Conservation (phyloP, 441 rosid species). For the Euphorbia celastroides region DNA sequence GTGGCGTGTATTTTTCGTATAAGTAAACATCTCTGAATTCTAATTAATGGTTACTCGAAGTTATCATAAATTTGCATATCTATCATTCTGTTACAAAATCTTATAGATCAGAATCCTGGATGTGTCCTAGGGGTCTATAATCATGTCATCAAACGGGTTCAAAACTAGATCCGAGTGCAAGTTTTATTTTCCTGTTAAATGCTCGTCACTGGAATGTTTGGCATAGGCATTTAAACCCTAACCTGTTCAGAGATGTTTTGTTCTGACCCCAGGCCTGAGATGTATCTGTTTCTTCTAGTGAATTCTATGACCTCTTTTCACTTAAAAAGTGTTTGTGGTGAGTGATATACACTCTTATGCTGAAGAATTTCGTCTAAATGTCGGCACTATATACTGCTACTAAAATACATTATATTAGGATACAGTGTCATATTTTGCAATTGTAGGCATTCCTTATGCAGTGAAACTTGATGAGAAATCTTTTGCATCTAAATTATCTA, state of each 20-base stretch:
- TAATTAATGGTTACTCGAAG: neutral
- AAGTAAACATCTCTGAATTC: neutral
- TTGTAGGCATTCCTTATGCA: too few species aligned
- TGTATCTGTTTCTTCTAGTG: neutral
- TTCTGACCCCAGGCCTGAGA: slow-evolving; percentile 1
- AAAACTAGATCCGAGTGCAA: neutral
- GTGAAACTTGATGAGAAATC: neutral
- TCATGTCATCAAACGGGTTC: neutral
- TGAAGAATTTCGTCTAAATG: slow-evolving; percentile 4
- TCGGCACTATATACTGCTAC: neutral
- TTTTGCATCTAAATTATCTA: neutral
- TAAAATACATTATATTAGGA: neutral
- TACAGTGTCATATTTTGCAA: neutral
- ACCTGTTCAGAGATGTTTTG: neutral
- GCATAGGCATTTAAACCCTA: neutral
- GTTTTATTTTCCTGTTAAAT: neutral
- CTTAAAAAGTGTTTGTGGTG: neutral
- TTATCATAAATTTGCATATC: neutral
- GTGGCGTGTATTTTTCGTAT: neutral
- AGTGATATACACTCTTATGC: neutral
- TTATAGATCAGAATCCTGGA: neutral
- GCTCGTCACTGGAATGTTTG: neutral
- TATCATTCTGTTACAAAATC: too few species aligned
- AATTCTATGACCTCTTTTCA: neutral
- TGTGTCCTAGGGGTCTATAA: neutral